Percentiles rank a stretch among this genome's conserved stretches.
Evolutionary conservation across 1,284 basidiomycete species (phyloP).

Genomic region (Inonotus obliquus): DNA sequence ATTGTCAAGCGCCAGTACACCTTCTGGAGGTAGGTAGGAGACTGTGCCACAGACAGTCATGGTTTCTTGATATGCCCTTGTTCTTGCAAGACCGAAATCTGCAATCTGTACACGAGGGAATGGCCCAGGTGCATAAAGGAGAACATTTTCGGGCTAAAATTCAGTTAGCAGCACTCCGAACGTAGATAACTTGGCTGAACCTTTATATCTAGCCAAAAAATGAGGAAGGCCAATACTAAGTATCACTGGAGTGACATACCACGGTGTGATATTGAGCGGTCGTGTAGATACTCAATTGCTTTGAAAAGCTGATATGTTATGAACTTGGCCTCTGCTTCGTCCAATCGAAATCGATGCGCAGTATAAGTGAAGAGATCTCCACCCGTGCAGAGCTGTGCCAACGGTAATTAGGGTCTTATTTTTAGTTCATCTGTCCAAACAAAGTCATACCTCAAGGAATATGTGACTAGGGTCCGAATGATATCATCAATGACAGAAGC

Average conservation of each 20-base stretch:
- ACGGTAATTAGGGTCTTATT: conserved; percentile 27
- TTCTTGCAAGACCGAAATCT: conserved; percentile 83
- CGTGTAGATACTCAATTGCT: conserved; percentile 72
- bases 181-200: conserved; percentile 29
- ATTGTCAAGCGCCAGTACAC: conserved; percentile 68
- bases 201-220: conserved; percentile 60
- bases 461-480: conserved; percentile 47
- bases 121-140: conserved; percentile 67
- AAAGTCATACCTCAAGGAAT: conserved; percentile 34
- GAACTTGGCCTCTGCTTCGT: conserved; percentile 79
- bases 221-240: not conserved
- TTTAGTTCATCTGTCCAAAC: conserved; percentile 20
- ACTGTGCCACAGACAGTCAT: conserved; percentile 80
- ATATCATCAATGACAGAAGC: not conserved
- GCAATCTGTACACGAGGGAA: conserved; percentile 82
- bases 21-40: conserved; percentile 82
- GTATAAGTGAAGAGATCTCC: conserved; percentile 80
- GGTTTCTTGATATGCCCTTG: conserved; percentile 71
- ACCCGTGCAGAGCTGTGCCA: conserved; percentile 68
- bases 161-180: not conserved
- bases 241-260: conserved; percentile 38
- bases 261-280: conserved; percentile 72
- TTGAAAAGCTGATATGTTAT: conserved; percentile 76
- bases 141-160: conserved; percentile 77
- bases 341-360: conserved; percentile 54